A percentile compares a stretch with the other conserved stretches of the same genome.
Conservation (phyloP, 305 asterid species). For the Solanum hybrid region DNA sequence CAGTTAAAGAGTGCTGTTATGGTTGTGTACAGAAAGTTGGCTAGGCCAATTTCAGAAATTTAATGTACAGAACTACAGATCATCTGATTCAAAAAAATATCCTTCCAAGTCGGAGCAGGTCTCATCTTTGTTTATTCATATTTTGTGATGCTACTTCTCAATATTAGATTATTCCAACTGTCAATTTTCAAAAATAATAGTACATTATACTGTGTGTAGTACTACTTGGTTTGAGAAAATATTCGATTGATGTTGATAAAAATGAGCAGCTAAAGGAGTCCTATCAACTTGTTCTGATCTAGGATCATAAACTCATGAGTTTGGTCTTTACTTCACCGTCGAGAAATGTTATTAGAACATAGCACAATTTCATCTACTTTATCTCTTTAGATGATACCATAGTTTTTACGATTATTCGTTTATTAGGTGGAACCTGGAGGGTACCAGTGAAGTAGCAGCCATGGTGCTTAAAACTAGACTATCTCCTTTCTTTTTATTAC, state of each 20-base stretch:
- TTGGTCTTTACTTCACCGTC: too few species aligned
- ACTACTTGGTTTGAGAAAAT: not conserved
- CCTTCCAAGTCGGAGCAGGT: not conserved
- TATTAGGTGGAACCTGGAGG: not conserved
- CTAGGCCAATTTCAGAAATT: not conserved
- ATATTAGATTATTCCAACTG: not conserved
- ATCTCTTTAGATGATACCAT: not conserved
- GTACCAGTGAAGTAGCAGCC: not conserved
- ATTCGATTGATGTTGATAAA: not conserved
- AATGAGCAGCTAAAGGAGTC: not conserved
- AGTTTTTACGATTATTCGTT: not conserved
- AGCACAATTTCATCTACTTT: not conserved
- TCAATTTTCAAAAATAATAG: not conserved
- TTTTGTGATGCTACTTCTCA: not conserved
- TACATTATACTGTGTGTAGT: not conserved
- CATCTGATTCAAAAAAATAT: not conserved
- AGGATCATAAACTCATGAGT: not conserved
- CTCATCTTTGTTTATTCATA: not conserved
- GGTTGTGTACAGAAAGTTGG: conserved; percentile 4
- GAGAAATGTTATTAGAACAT: not conserved
- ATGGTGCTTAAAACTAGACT: not conserved
- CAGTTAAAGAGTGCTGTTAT: not conserved
- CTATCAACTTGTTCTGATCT: not conserved
- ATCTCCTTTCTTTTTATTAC: not conserved
- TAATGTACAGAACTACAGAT: conserved; percentile 4